These are phyloP conservation scores for Eutypa lata DNA, from an alignment of 2,329 filamentous ascomycete genomes.

Conservation along the genomic window DNA sequence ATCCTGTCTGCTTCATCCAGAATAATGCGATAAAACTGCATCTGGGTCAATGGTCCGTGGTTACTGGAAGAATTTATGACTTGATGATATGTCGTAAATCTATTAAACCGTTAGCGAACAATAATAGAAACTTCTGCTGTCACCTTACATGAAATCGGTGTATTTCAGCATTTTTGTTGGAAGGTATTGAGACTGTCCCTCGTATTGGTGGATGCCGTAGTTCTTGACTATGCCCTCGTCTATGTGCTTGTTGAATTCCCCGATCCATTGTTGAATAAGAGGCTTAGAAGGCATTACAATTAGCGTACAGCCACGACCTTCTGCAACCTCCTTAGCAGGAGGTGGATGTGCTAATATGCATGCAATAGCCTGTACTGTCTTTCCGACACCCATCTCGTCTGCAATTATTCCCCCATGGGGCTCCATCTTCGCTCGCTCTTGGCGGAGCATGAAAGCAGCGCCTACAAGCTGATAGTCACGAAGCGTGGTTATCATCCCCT, in stretches of 20 bases:
- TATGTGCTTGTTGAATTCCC: neutral
- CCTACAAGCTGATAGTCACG: slow-evolving; percentile 11
- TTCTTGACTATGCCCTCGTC: neutral
- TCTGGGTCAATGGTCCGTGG: slow-evolving; percentile 3
- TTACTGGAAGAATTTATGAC: slow-evolving; percentile 2
- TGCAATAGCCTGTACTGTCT: slow-evolving; percentile 10
- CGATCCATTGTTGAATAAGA: neutral
- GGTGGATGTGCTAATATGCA: slow-evolving; percentile 4
- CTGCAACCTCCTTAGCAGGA: neutral
- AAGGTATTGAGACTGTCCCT: neutral
- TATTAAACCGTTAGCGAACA: neutral
- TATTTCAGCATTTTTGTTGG: neutral
- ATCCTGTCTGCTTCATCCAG: slow-evolving; percentile 14
- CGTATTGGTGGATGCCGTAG: neutral
- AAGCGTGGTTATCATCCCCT: slow-evolving; percentile 4
- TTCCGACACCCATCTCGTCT: slow-evolving; percentile 14
- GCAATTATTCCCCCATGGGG: slow-evolving; percentile 10
- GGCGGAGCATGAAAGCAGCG: slow-evolving; percentile 6
- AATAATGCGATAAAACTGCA: slow-evolving; percentile 11
- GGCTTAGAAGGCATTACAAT: neutral
- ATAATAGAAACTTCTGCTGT: neutral
- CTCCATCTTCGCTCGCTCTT: neutral
- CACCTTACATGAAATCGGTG: slow-evolving; percentile 5
- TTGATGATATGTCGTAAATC: slow-evolving; percentile 9
- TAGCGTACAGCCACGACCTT: neutral